These are phyloP conservation scores for Nemania sp. DNA, from an alignment of 2,329 filamentous ascomycete species.

Conservation along the genomic window DNA sequence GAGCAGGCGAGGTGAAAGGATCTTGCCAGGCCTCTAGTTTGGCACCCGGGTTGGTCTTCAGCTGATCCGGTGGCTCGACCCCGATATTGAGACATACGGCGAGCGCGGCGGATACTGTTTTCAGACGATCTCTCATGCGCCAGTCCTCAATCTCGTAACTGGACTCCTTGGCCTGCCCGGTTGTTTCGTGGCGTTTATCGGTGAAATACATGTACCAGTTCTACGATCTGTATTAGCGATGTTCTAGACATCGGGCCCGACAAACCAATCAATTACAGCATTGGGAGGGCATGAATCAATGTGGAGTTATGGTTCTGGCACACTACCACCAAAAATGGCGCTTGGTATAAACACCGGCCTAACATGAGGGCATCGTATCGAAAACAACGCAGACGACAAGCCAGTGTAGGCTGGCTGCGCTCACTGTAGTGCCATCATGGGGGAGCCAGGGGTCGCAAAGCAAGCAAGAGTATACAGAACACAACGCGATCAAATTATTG, in stretches of 20 bases:
- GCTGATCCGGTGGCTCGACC: slow-evolving; percentile 93
- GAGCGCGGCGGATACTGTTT: slow-evolving; percentile 93
- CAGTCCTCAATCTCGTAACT: slow-evolving; percentile 79
- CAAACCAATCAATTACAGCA: background rate
- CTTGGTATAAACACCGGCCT: too few species aligned
- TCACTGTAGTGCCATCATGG: too few species aligned
- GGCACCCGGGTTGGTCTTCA: slow-evolving; percentile 91
- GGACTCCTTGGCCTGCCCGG: slow-evolving; percentile 77
- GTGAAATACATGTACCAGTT: slow-evolving; percentile 99
- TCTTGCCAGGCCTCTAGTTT: slow-evolving; percentile 98
- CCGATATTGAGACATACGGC: slow-evolving; percentile 96
- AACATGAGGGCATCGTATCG: too few species aligned
- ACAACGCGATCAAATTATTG: too few species aligned
- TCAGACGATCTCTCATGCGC: slow-evolving; percentile 94
- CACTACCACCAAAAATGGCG: too few species aligned
- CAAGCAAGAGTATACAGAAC: too few species aligned
- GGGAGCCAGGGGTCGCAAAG: too few species aligned
- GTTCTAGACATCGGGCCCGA: background rate
- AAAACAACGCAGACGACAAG: too few species aligned
- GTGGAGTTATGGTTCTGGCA: too few species aligned
- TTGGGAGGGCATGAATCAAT: background rate
- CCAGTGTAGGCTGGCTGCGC: too few species aligned
- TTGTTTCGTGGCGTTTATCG: slow-evolving; percentile 95
- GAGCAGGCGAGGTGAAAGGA: slow-evolving; percentile 75
- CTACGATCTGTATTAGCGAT: slow-evolving; percentile 49